Base-by-base conservation (phyloP, 345 rosid genomes). In the Hevea brasiliensis region DNA sequence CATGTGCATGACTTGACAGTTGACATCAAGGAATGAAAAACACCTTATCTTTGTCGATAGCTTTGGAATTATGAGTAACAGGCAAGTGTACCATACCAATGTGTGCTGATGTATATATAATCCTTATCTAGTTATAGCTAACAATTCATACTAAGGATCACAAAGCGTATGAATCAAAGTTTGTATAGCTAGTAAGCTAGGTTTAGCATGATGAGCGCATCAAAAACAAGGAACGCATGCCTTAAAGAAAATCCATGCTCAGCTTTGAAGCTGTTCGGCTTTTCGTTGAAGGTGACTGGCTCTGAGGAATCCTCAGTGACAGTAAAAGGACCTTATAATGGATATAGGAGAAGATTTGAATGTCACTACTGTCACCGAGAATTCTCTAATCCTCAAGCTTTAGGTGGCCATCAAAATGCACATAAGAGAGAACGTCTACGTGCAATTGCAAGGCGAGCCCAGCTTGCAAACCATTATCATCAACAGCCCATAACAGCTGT, bases 341-440 rank as follows among this genome's bases (percentile, higher is more conserved):
- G 37, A 32, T 63, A 60, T 32, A 74, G 51, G 50, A 79, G 75
- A 75, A 81, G 74, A 62, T 86, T 84, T 75, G 83, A 82, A 71
- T 86, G 89, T 55, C 81, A 79, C 65, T 86, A 81, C 70, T 86
- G 89, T 68, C 24, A 58, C 61, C 63, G 85, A 40, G 72, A 42
- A 54, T 86, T 86, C 42, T 72, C 83, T 18, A 86, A 80, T 35
- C 84, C 89, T 29, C 89, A 86, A 73, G 89, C 87, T 37, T 71
- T 86, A 54, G 89, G 89, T 0, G 87, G 89, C 29, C 89, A 86
- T 68, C 87, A 86, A 74, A 86, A 86, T 56, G 89, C 89, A 1
- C 89, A 86, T 76, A 84, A 81, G 72, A 81, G 81, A 61, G 87
- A 86, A 64, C 84, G 87, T 60, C 85, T 82, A 68, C 83, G 72